Conservation (phyloP, 768 basidiomycete genomes). For the Xerocomus spinulosus region DNA sequence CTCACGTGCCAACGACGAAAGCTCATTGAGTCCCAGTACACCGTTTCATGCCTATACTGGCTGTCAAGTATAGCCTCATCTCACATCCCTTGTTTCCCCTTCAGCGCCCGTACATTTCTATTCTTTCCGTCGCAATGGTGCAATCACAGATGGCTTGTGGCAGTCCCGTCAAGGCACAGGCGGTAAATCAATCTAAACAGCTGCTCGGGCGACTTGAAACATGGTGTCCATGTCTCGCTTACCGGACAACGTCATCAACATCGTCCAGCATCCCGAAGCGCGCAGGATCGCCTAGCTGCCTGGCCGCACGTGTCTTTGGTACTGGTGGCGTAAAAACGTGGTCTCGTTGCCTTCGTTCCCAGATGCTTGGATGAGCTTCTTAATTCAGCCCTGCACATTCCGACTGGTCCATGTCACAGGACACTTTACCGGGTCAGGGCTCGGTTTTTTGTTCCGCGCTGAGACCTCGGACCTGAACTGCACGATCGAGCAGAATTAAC, state of each 20-base stretch:
- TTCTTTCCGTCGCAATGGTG: too few relatives aligned
- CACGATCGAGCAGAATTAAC: background rate
- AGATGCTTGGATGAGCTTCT: too few relatives aligned
- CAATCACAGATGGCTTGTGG: too few relatives aligned
- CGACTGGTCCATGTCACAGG: too few relatives aligned
- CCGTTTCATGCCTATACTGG: background rate
- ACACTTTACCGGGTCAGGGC: background rate
- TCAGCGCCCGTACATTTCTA: background rate
- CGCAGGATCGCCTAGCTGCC: background rate
- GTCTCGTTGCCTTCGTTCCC: too few relatives aligned
- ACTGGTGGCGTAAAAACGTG: background rate
- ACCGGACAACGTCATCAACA: constrained; percentile 9
- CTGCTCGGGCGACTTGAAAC: constrained; percentile 13
- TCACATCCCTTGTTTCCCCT: background rate
- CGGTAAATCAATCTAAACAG: background rate
- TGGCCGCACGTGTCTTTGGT: background rate
- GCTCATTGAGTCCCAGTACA: constrained; percentile 3
- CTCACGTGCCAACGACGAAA: constrained; percentile 13
- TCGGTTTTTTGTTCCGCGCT: too few relatives aligned
- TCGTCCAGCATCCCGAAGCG: background rate
- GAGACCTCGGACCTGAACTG: background rate
- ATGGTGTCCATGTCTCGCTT: constrained; percentile 12
- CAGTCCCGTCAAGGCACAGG: background rate
- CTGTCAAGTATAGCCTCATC: background rate
- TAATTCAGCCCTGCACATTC: too few relatives aligned